phyloP scores from a whole-genome alignment of 108 stramenopile species.

The Pelagomonas calceolata region DNA sequence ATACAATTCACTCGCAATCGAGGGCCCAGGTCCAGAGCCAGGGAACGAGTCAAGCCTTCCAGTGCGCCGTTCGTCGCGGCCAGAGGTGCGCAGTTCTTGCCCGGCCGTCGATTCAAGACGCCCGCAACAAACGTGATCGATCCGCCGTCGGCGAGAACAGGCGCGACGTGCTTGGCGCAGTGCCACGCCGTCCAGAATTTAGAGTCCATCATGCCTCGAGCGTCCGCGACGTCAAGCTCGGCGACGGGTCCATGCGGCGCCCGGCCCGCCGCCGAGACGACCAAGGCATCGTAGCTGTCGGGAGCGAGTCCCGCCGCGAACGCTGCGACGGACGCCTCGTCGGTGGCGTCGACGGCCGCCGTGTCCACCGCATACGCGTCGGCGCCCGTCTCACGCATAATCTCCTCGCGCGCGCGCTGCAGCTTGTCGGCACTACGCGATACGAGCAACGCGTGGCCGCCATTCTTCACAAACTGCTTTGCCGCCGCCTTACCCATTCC shows the following conservation, averaged over 20 bases:
- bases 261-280: conserved; percentile 46
- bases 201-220: conserved; percentile 38
- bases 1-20: conserved; percentile 49
- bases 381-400: background rate
- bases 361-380: conserved; percentile 1
- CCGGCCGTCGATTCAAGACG: conserved; percentile 51
- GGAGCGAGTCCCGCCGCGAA: conserved; percentile 22
- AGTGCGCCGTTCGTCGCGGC: conserved; percentile 54
- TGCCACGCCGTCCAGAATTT: conserved; percentile 51
- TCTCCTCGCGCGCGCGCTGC: conserved; percentile 18
- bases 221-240: conserved; percentile 26
- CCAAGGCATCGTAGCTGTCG: conserved; percentile 38
- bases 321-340: conserved; percentile 38
- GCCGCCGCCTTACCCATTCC: conserved; percentile 61
- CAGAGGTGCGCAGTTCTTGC: conserved; percentile 49
- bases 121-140: conserved; percentile 45
- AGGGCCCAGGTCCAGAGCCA: conserved; percentile 53
- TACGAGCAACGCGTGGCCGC: conserved; percentile 38
- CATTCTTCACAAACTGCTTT: conserved; percentile 23
- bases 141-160: conserved; percentile 29
- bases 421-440: conserved; percentile 40
- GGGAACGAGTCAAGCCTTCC: conserved; percentile 50
- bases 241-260: conserved; percentile 49
- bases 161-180: conserved; percentile 46
- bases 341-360: conserved; percentile 32